Evolutionary conservation across 768 basidiomycete species (phyloP), one percentile per base, ranked within the genome.

Genomic region (Boletus rex-veris): DNA sequence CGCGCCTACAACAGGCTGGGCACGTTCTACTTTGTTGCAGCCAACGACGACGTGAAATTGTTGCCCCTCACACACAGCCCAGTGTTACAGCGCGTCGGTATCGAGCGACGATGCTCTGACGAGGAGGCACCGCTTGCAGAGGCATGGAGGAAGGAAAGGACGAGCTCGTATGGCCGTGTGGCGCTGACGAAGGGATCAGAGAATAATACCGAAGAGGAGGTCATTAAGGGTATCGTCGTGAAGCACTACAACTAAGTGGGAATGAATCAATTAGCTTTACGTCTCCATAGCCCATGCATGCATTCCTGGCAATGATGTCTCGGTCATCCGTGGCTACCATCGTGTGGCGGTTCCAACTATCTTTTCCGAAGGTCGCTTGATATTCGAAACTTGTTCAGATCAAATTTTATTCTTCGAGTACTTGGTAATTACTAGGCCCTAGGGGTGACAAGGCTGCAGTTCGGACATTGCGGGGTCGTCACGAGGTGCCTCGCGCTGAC

Each of bases 21-120:
- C 3, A 72, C 74, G 5, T 83, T 82, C 61, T 84, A 84, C 63
- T 85, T 85, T 58, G 54, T 64, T 18, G 73, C 77, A 74, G 63
- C 80, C 0, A 75, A 85, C 55, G 80, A 84, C 62, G 68, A 75
- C 33, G 74, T 80, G 30, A 67, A 61, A 39, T 73, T 85, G 12
- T 63, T 63, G 0, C 82, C 83, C 0, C 62, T 77, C 6, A 41
- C 63, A 0, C 66, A 79, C 11, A 81, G 80, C 58, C 77, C 80
- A 0, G 75, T 83, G 0, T 64, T 84, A 30, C 71, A 80, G 55
- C 69, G 70, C 15, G 66, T 62, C 0, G 79, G 80, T 0, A 67
- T 81, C 12, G 59, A 62, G 15, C 62, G 69, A n/a, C 65, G 69
- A 0, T 74, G 69, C 19, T 65, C 68, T 1, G 74, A 76, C 8